Percentiles rank a stretch among this genome's conserved stretches.
Conservation (phyloP, 495 filamentous ascomycete genomes). For the Cercophora sp. region DNA sequence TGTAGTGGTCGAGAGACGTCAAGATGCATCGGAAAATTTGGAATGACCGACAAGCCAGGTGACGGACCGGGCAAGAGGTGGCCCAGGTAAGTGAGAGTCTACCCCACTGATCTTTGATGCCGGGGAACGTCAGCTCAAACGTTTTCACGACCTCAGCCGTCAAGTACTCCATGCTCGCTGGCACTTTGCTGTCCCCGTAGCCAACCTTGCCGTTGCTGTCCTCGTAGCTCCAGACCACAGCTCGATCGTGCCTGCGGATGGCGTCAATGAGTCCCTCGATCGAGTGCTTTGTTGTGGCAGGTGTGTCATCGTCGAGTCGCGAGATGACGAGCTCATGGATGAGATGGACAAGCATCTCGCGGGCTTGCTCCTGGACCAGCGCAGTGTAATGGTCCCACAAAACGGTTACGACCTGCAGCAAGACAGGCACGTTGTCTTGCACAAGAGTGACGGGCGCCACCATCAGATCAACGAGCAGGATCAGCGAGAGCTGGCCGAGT, state of each 20-base stretch:
- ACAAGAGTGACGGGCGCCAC: constrained; percentile 81
- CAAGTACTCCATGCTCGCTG: constrained; percentile 77
- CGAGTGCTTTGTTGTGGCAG: constrained; percentile 59
- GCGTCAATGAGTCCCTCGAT: constrained; percentile 90
- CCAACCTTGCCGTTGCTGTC: constrained; percentile 78
- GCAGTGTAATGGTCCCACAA: constrained; percentile 95
- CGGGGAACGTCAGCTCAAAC: constrained; percentile 80
- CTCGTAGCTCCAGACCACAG: constrained; percentile 90
- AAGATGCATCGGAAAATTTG: constrained; percentile 95
- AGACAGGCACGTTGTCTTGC: constrained; percentile 70
- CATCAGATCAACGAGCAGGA: constrained; percentile 93
- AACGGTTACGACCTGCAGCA: constrained; percentile 87
- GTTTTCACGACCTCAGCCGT: constrained; percentile 76
- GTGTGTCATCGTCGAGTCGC: constrained; percentile 70
- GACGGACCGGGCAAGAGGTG: constrained; percentile 91
- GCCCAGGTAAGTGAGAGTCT: constrained; percentile 90
- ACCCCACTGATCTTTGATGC: constrained; percentile 84
- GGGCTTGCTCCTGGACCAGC: constrained; percentile 93
- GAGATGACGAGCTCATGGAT: constrained; percentile 96
- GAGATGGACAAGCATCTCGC: constrained; percentile 96
- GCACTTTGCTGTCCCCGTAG: constrained; percentile 73
- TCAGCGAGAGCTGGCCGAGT: constrained; percentile 85
- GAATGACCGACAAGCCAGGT: constrained; percentile 93
- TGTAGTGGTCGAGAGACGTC: constrained; percentile 80
- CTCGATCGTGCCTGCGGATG: constrained; percentile 77